Base-by-base conservation (phyloP, 2,329 filamentous ascomycete species). In the Microcera coccophila region DNA sequence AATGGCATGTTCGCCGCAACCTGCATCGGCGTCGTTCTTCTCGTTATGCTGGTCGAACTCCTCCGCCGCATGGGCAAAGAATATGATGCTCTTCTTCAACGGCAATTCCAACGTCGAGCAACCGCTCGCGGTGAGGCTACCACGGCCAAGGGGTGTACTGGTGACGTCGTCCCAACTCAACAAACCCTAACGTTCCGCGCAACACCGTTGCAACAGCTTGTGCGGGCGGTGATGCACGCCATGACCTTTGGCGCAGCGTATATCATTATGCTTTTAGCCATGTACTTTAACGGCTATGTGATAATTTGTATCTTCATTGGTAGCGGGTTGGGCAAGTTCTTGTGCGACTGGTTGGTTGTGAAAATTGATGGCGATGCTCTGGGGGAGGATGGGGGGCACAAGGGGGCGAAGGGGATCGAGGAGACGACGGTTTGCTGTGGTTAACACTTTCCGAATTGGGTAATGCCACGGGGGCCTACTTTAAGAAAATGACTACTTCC, bases 291-390 rank as follows among this genome's bases (percentile, higher is more conserved):
- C 53, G 78, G 82, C 22, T 91, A 87, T 63, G 76, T 91, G 49
- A 87, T 91, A 60, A 84, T 91, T 46, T 86, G 80, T 54, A 87
- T 91, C 58, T 78, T 91, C 45, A 56, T 77, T 32, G 74, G 74
- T 4, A 71, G 71, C 9, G 69, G 71, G 7, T 49, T 77, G 34
- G 74, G 74, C 45, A 76, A 76, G 60, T 76, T 76, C 53, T 49
- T 75, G n/a, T 75, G 70, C 52, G 73, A 76, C 56, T 78, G 74
- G 74, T 60, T 75, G 57, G 69, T 69, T 18, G 62, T 65, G 36
- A 68, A 63, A 42, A 61, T 75, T n/a, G 61, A 69, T 0, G 42
- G 67, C 21, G 60, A 58, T 1, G 50, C 42, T 3, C 46, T 63
- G 1, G 55, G 46, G 1, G 50, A 7, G 12, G 12, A 51, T 4